These are phyloP conservation scores for Haplosporangium sp. DNA, from an alignment of 371 early-diverging fungal genomes.

Conservation along the genomic window DNA sequence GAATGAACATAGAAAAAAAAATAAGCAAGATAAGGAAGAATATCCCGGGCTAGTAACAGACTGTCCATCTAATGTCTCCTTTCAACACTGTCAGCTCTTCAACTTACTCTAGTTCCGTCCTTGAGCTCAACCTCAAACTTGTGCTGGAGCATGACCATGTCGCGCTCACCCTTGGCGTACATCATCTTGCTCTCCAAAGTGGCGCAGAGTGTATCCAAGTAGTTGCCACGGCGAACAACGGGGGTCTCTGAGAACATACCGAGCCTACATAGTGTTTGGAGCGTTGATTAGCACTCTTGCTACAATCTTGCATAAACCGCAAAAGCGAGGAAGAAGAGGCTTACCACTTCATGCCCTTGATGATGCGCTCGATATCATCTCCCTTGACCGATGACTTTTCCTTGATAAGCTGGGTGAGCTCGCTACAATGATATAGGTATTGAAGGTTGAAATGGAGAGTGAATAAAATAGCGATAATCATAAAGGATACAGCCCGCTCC, in stretches of 20 bases:
- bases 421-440: constrained; percentile 14
- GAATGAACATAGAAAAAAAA: neutral
- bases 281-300: too few relatives aligned
- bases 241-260: constrained; percentile 78
- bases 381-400: constrained; percentile 46
- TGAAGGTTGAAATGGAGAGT: neutral
- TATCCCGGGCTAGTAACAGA: neutral
- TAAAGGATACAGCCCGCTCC: neutral
- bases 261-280: constrained; percentile 60
- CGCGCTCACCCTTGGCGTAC: constrained; percentile 92
- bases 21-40: neutral
- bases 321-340: constrained; percentile 5
- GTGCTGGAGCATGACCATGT: constrained; percentile 98
- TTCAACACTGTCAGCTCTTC: constrained; percentile 1
- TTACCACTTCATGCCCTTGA: constrained; percentile 78
- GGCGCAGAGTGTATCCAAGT: constrained; percentile 95
- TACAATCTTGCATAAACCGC: too few relatives aligned
- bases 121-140: constrained; percentile 90
- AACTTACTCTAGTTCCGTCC: constrained; percentile 68
- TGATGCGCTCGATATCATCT: constrained; percentile 58
- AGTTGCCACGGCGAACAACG: constrained; percentile 79
- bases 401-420: constrained; percentile 41
- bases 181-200: constrained; percentile 94
- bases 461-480: neutral
- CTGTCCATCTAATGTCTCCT: neutral